Evolutionary conservation across 257 asterid species (phyloP).

Genomic region (Solanum pinnatisectum): DNA sequence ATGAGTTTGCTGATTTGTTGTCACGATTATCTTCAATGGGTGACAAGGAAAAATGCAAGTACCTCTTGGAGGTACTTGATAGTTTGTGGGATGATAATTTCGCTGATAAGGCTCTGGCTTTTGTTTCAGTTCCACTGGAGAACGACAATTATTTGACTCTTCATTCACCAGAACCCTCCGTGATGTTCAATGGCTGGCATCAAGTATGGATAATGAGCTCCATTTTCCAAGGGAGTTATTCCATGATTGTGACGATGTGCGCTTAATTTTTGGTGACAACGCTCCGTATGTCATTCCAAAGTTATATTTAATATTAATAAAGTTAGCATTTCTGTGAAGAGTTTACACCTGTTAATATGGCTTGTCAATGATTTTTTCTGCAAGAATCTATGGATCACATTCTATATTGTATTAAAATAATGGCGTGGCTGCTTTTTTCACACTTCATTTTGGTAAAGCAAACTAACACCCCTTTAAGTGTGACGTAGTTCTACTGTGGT

Average conservation of each 20-base stretch:
- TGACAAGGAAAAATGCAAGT: conserved; percentile 50
- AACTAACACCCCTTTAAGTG: not conserved
- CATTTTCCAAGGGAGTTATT: conserved; percentile 66
- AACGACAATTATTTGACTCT: conserved; percentile 37
- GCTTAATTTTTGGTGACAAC: conserved; percentile 52
- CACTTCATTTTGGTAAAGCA: not conserved
- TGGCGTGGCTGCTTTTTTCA: not conserved
- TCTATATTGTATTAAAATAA: not conserved
- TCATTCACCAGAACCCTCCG: conserved; percentile 44
- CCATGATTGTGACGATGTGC: conserved; percentile 63
- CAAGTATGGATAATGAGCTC: conserved; percentile 43
- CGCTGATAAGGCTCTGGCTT: conserved; percentile 48
- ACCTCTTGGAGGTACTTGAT: conserved; percentile 78
- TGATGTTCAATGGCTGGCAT: conserved; percentile 56
- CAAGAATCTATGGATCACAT: not conserved
- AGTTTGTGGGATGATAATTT: conserved; percentile 67
- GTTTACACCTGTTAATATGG: not conserved
- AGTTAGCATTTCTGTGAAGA: not conserved
- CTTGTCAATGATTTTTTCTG: not conserved
- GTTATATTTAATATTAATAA: conserved; percentile 30
- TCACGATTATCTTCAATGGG: conserved; percentile 36
- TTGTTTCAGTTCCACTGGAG: conserved; percentile 35
- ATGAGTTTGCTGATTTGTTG: conserved; percentile 47
- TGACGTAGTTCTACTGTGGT: not conserved
- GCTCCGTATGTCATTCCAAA: conserved; percentile 73